These are phyloP conservation scores for Leccinellum albellum DNA, from an alignment of 768 basidiomycete species.

Conservation along the genomic window DNA sequence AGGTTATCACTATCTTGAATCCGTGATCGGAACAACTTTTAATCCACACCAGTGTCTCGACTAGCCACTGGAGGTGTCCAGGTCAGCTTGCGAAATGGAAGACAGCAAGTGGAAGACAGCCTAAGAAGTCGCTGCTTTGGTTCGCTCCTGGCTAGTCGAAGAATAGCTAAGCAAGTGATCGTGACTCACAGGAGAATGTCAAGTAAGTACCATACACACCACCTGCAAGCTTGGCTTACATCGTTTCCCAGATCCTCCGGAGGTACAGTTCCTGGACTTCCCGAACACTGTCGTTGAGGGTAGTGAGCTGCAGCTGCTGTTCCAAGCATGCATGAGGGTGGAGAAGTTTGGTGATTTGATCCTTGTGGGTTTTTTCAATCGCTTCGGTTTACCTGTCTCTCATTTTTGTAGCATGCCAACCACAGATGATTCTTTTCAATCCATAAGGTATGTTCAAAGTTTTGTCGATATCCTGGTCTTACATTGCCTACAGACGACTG, in stretches of 20 bases:
- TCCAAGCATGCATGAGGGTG: constrained; percentile 99
- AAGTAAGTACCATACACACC: constrained; percentile 42
- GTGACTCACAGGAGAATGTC: constrained; percentile 99
- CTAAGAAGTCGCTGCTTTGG: constrained; percentile 97
- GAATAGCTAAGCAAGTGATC: constrained; percentile 99
- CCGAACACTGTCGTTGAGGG: constrained; percentile 99
- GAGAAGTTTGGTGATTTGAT: constrained; percentile 99
- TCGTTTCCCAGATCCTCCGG: constrained; percentile 66
- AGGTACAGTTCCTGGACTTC: constrained; percentile 99
- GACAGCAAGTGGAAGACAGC: too few species aligned
- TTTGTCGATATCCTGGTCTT: constrained; percentile 2
- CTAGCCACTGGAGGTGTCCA: constrained; percentile 98
- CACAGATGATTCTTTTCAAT: constrained; percentile 98
- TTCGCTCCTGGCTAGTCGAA: constrained; percentile 97
- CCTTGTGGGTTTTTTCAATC: constrained; percentile 44
- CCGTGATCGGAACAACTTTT: constrained; percentile 97
- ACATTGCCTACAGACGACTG: constrained; percentile 70
- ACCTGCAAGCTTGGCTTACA: constrained; percentile 1
- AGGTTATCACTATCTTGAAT: constrained; percentile 98
- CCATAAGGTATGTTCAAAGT: constrained; percentile 63
- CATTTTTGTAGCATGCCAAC: constrained; percentile 76
- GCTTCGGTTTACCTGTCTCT: neutral
- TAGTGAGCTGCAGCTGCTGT: constrained; percentile 94
- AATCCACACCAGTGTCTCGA: constrained; percentile 99
- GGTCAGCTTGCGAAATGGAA: constrained; percentile 99